These are phyloP conservation scores for Sporothrix pseudoabietina DNA, from an alignment of 2,329 filamentous ascomycete species.

Conservation along the genomic window DNA sequence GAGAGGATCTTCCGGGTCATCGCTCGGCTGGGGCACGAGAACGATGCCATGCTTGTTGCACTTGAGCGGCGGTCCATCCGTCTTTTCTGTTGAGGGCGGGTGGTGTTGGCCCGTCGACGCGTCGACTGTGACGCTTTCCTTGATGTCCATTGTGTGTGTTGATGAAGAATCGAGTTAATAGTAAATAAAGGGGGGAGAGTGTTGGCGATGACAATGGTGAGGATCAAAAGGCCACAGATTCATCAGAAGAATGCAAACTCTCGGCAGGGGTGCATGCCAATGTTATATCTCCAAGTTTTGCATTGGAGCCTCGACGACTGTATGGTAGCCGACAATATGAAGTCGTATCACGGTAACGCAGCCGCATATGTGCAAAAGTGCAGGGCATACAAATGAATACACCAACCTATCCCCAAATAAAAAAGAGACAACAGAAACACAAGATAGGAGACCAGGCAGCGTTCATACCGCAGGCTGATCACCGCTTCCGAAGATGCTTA, in stretches of 20 bases:
- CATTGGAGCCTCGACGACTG: background rate
- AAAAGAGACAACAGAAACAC: background rate
- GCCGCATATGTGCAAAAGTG: background rate
- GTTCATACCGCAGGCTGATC: slow-evolving; percentile 20
- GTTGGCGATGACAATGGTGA: background rate
- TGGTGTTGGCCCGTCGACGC: background rate
- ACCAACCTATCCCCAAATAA: too few relatives aligned
- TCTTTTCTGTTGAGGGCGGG: slow-evolving; percentile 7
- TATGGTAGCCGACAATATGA: background rate
- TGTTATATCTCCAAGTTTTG: background rate
- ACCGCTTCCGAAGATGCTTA: slow-evolving; percentile 18
- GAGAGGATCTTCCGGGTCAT: slow-evolving; percentile 24
- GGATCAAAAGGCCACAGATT: background rate
- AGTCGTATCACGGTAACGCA: background rate
- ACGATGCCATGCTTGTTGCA: slow-evolving; percentile 21
- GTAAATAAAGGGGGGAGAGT: background rate
- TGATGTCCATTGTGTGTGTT: slow-evolving; percentile 12
- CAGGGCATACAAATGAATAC: background rate
- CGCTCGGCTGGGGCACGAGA: slow-evolving; percentile 24
- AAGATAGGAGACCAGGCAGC: background rate
- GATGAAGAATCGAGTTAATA: background rate
- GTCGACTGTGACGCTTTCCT: background rate
- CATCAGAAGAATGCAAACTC: background rate
- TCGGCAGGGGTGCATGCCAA: background rate
- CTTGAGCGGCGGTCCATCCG: slow-evolving; percentile 7